These are phyloP conservation scores for Calonectria honghensis DNA, from an alignment of 2,329 filamentous ascomycete species.

Conservation along the genomic window DNA sequence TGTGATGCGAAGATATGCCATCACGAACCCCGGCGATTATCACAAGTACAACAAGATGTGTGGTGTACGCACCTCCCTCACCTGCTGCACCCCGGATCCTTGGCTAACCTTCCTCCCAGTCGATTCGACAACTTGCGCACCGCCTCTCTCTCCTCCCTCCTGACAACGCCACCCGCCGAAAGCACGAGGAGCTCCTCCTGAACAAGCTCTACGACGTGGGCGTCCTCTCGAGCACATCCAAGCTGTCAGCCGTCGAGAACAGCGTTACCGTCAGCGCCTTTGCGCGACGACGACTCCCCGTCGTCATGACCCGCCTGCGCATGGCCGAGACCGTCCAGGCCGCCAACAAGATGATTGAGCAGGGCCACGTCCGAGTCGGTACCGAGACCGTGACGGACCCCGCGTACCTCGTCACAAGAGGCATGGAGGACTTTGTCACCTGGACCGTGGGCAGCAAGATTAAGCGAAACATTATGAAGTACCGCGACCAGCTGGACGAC, in stretches of 20 bases:
- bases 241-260: slow-evolving; percentile 89
- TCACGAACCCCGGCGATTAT: slow-evolving; percentile 93
- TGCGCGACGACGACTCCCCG: slow-evolving; percentile 86
- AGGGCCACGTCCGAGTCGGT: slow-evolving; percentile 93
- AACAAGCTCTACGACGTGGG: slow-evolving; percentile 97
- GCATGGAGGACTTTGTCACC: slow-evolving; percentile 96
- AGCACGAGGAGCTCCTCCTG: slow-evolving; percentile 90
- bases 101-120: slow-evolving; percentile 65
- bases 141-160: slow-evolving; percentile 88
- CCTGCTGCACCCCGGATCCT: background rate
- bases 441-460: slow-evolving; percentile 98
- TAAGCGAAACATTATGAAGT: slow-evolving; percentile 96
- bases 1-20: slow-evolving; percentile 90
- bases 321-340: slow-evolving; percentile 96
- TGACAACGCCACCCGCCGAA: slow-evolving; percentile 84
- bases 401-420: slow-evolving; percentile 90
- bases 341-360: slow-evolving; percentile 91
- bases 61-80: slow-evolving; percentile 72
- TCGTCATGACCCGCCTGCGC: slow-evolving; percentile 91
- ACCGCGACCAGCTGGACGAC: slow-evolving; percentile 95
- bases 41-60: slow-evolving; percentile 79
- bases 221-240: slow-evolving; percentile 83
- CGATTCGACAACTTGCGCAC: slow-evolving; percentile 92
- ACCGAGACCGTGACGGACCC: slow-evolving; percentile 93
- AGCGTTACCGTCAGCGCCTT: slow-evolving; percentile 93